These are phyloP conservation scores for Neurospora africana DNA, from an alignment of 495 filamentous ascomycete genomes.

Conservation along the genomic window DNA sequence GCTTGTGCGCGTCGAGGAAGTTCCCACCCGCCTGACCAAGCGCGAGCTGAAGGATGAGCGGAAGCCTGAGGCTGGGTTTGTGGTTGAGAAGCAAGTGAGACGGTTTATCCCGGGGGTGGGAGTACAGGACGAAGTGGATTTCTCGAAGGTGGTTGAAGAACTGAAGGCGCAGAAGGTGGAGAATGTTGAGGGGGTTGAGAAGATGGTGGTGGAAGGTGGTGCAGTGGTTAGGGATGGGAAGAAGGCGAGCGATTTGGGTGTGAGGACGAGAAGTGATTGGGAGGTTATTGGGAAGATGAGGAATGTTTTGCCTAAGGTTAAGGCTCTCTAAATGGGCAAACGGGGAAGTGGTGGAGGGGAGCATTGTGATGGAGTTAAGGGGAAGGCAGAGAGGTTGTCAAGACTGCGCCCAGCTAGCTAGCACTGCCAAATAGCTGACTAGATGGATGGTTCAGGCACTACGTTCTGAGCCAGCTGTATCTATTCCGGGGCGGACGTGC, in stretches of 20 bases:
- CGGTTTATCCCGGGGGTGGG: background rate
- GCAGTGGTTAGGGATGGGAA: conserved; percentile 4
- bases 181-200: background rate
- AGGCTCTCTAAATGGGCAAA: background rate
- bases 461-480: background rate
- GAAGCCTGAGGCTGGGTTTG: conserved; percentile 76
- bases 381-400: no score
- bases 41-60: conserved; percentile 63
- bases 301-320: background rate
- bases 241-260: background rate
- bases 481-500: background rate
- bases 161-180: background rate
- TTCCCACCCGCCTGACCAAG: conserved; percentile 58
- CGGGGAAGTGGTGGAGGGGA: no score
- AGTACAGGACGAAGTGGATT: background rate
- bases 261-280: background rate
- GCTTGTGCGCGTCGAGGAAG: conserved; percentile 77
- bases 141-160: background rate
- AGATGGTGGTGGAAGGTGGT: background rate
- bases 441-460: background rate
- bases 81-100: conserved; percentile 51
- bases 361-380: no score
- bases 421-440: background rate
- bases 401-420: background rate
- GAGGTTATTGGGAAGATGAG: background rate